Base-by-base conservation (phyloP, 768 basidiomycete species). In the Tulasnella sp. region DNA sequence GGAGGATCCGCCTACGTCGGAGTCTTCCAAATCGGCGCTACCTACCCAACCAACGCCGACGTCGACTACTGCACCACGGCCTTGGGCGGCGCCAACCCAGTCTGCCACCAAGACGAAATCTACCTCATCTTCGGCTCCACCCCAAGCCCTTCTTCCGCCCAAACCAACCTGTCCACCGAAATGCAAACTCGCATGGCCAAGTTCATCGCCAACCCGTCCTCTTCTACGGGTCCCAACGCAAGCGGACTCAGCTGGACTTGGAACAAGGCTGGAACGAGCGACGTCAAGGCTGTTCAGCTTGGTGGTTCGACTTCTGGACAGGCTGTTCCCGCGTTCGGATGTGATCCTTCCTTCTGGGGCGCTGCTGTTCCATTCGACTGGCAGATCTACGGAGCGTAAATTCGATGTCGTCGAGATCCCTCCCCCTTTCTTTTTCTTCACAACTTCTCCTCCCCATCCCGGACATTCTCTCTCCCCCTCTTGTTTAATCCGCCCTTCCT, bases 81-180 rank as follows among this genome's bases (percentile, higher is more conserved):
- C 18, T 34, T 68, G 18, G 31, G 31, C 18, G 7, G 84, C 81
- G 46, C 86, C 40, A 91, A 90, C 46, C 84, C 86, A 42, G 91
- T 94, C 52, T 94, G 93, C 85, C 93, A 94, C 84, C 89, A 94
- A 84, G 94, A 94, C 83, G 94, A 95, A 83, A 94, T 95, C 80
- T 86, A 91, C 86, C 91, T 93, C 83, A 89, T 94, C 80, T 87
- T 88, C 78, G 92, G 92, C 77, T 92, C 92, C 0, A 89, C 87
- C 40, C 83, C 87, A 16, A 89, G 85, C 82, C 90, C 93, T 18
- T 89, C 85, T 34, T 40, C 87, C 3, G 89, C 87, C 4, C 93
- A 94, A 84, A 84, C 88, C 12, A 86, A 89, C 12, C 87, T 94
- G 71, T 88, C 88, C 58, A 85, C 84, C n/a, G 90, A 95, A 83